Evolutionary conservation across 148 eudicot genomes (phyloP), one percentile per base, ranked within the genome.

Genomic region (Spergularia bocconei): DNA sequence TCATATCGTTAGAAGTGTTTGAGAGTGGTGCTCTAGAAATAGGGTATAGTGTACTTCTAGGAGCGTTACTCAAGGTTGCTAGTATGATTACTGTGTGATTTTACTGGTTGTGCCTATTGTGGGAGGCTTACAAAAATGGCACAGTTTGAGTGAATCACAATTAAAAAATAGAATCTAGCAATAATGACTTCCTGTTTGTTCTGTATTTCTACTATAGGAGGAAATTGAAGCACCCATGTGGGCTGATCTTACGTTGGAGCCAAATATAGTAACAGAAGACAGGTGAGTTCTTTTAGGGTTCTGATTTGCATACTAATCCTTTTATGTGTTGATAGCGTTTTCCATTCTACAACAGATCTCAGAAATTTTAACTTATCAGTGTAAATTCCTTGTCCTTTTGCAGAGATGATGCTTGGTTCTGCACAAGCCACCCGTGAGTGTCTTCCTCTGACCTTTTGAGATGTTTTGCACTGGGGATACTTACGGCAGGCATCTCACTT

Each of bases 201-300:
- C 15, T 71, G 48, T 57, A 23, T 82, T 13, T 59, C 52, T 58
- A 38, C 69, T 47, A 14, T 84, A 90, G 94, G 90, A 90, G 53
- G 90, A 86, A 69, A 77, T 90, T 73, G 94, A 90, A 77, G 94
- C 91, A 63, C 94, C 94, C 10, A 86, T 85, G 91, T 90, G 94
- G 94, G 87, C 72, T 38, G 90, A 90, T 81, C 87, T 88, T 59
- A 73, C 76, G 50, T 63, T 78, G 59, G 89, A 84, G 77, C 79
- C 78, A 67, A 71, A 69, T 54, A 77, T 75, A 48, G n/a, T 66
- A 61, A 67, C 79, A 33, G 74, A 80, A 50, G 84, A 85, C 74
- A 61, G 67, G 93, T 89, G 79, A 77, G 88, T 83, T 73, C 75
- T 55, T n/a, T 19, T 69, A 4, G 52, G 23, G 52, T 64, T 74